Percentiles rank a stretch among this genome's conserved stretches.
Conservation (phyloP, 495 filamentous ascomycete species). For the Eremomyces bilateralis region DNA sequence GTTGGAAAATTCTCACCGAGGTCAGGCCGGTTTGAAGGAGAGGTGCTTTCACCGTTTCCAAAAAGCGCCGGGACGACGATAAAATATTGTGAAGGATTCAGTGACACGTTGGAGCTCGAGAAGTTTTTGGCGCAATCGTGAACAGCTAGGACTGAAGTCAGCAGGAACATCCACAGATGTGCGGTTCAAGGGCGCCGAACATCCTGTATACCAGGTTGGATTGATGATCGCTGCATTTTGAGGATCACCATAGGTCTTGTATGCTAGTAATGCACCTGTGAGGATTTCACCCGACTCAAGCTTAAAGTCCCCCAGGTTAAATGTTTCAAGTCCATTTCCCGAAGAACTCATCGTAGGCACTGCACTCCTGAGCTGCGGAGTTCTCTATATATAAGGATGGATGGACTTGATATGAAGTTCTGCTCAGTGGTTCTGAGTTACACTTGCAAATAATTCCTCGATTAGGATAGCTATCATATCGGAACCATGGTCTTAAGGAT, state of each 20-base stretch:
- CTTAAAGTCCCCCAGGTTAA: constrained; percentile 37
- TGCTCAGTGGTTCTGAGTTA: no score
- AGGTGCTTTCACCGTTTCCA: constrained; percentile 50
- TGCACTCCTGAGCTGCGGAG: no score
- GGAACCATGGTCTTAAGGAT: no score
- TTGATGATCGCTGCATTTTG: constrained; percentile 44
- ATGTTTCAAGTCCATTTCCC: no score
- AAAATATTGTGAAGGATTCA: constrained; percentile 41
- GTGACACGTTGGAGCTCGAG: constrained; percentile 43
- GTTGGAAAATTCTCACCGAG: constrained; percentile 32
- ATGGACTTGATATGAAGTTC: no score
- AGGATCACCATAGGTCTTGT: constrained; percentile 45
- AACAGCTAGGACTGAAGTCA: background rate
- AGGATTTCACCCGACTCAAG: constrained; percentile 36
- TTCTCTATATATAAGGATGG: no score
- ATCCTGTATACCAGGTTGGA: constrained; percentile 47
- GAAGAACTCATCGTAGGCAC: no score
- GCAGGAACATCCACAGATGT: no score
- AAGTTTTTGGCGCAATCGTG: constrained; percentile 32
- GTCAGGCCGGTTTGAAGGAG: constrained; percentile 38
- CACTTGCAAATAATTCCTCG: no score
- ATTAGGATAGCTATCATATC: no score
- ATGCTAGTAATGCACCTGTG: constrained; percentile 37
- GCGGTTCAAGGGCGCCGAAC: constrained; percentile 12
- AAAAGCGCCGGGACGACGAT: constrained; percentile 52